phyloP scores from a whole-genome alignment of 495 filamentous ascomycete species.

The Penicillium pancosmium region DNA sequence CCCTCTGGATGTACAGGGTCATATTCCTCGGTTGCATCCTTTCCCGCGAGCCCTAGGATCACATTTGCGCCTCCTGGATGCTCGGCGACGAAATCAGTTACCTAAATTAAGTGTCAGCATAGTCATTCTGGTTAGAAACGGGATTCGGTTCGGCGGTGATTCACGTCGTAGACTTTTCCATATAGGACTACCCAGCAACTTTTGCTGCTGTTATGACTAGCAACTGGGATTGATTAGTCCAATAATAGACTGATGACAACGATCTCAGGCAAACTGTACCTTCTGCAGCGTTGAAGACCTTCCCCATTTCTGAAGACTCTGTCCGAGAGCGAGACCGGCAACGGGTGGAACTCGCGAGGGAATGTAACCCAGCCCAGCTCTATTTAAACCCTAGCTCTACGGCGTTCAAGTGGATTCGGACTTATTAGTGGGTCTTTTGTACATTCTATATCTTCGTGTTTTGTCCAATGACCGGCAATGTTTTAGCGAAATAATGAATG shows the following conservation, averaged over 20 bases:
- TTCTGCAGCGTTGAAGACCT: slow-evolving; percentile 50
- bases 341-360: not conserved
- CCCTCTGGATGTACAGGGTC: slow-evolving; percentile 90
- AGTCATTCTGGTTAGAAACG: not conserved
- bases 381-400: not conserved
- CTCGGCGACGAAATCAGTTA: slow-evolving; percentile 71
- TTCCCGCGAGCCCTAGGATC: slow-evolving; percentile 82
- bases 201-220: slow-evolving; percentile 77
- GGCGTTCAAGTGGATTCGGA: too few relatives aligned
- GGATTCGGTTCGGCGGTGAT: not conserved
- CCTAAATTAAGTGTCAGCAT: slow-evolving; percentile 29
- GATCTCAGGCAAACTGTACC: slow-evolving; percentile 25
- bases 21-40: slow-evolving; percentile 89
- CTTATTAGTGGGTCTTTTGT: not conserved
- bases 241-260: slow-evolving; percentile 7
- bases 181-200: slow-evolving; percentile 94
- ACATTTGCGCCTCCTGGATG: slow-evolving; percentile 88
- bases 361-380: not conserved
- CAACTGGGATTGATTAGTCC: slow-evolving; percentile 44
- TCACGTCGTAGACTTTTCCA: slow-evolving; percentile 86
- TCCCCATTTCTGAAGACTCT: slow-evolving; percentile 33
- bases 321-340: not conserved
- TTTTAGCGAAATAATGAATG: slow-evolving; percentile 2
- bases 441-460: not conserved
- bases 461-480: not conserved